A percentile compares a stretch with the other conserved stretches of the same genome.
Conservation (phyloP, 768 basidiomycete species). For the Suillus subalutaceus region DNA sequence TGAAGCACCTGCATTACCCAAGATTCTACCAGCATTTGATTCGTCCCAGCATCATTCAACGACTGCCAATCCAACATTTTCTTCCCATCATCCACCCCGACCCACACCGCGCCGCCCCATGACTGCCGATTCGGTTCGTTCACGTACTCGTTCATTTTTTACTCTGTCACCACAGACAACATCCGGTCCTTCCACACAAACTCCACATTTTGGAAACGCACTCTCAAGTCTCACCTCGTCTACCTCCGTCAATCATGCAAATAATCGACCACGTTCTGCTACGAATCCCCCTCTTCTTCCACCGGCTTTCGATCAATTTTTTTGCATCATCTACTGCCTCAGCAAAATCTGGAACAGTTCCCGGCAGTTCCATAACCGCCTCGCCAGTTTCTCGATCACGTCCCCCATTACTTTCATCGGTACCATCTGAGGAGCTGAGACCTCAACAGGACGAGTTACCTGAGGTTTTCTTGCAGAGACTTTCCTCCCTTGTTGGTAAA, state of each 20-base stretch:
- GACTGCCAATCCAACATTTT: constrained; percentile 20
- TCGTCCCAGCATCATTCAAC: constrained; percentile 19
- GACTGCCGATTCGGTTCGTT: constrained; percentile 45
- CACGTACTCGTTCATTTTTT: constrained; percentile 34
- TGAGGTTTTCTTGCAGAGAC: constrained; percentile 65
- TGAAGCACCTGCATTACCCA: constrained; percentile 19
- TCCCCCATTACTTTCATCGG: constrained; percentile 46
- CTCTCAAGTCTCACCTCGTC: constrained; percentile 16
- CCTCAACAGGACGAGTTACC: constrained; percentile 69
- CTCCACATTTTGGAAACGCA: constrained; percentile 14
- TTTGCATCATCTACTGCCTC: constrained; percentile 52
- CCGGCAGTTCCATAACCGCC: constrained; percentile 17
- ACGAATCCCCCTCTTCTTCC: constrained; percentile 74
- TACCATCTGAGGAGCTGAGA: constrained; percentile 48
- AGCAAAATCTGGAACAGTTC: constrained; percentile 18
- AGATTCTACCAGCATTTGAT: constrained; percentile 9
- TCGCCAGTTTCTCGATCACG: constrained; percentile 43
- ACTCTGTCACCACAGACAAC: constrained; percentile 25
- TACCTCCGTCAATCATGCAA: constrained; percentile 30
- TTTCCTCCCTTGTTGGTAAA: constrained; percentile 67
- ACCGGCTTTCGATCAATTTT: constrained; percentile 68
- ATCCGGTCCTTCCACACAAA: constrained; percentile 16
- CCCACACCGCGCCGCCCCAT: constrained; percentile 37
- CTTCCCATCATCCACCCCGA: constrained; percentile 22
- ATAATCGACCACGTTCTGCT: constrained; percentile 48